A percentile compares a stretch with the other conserved stretches of the same genome.
Conservation (phyloP, 2,329 filamentous ascomycete genomes). For the Fusarium nanum region DNA sequence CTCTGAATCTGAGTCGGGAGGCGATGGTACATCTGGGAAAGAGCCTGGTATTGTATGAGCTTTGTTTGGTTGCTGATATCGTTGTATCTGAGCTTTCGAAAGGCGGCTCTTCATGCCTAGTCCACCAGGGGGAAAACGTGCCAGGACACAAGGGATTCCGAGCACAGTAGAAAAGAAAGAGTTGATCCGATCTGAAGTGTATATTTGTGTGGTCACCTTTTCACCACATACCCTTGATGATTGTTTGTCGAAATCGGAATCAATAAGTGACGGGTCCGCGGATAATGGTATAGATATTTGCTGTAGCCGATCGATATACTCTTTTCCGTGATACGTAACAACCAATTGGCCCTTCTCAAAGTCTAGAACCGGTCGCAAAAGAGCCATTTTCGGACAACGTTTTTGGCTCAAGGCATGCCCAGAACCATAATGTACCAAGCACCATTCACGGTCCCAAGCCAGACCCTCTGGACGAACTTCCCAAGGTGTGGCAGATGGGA, state of each 20-base stretch:
- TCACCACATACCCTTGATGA: constrained; percentile 86
- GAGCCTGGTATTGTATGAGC: constrained; percentile 60
- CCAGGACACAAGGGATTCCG: constrained; percentile 83
- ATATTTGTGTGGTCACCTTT: constrained; percentile 75
- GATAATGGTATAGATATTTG: constrained; percentile 72
- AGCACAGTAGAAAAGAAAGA: constrained; percentile 82
- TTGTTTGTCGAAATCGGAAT: constrained; percentile 53
- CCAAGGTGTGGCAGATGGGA: constrained; percentile 76
- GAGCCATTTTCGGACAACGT: constrained; percentile 85
- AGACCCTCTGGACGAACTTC: constrained; percentile 84
- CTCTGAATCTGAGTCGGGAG: constrained; percentile 68
- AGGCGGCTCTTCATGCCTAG: constrained; percentile 71
- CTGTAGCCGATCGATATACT: constrained; percentile 40
- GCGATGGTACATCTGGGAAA: constrained; percentile 66
- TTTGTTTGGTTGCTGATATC: constrained; percentile 58
- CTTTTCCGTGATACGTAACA: constrained; percentile 63
- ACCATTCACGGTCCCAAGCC: constrained; percentile 97
- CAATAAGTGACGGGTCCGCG: constrained; percentile 70
- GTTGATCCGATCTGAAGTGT: constrained; percentile 73
- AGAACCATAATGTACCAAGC: constrained; percentile 87
- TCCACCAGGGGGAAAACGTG: constrained; percentile 80
- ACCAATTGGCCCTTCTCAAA: constrained; percentile 73
- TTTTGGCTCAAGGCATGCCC: constrained; percentile 90
- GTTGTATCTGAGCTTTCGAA: constrained; percentile 76
- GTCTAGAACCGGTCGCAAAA: constrained; percentile 81